Conservation (phyloP, 2,329 filamentous ascomycete genomes). For the Microdochium paspali region DNA sequence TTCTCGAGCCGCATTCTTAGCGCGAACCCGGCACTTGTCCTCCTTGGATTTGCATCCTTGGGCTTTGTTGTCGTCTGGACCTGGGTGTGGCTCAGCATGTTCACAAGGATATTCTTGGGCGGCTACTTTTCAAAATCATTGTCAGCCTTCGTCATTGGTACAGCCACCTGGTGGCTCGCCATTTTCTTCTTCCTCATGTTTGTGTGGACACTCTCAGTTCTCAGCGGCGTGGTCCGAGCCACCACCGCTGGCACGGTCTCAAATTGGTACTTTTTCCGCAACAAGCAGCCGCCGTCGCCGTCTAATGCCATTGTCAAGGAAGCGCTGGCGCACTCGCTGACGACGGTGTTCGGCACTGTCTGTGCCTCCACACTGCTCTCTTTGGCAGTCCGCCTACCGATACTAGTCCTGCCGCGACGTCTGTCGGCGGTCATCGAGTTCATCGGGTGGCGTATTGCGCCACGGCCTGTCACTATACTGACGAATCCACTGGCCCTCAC, state of each 20-base stretch:
- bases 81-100: constrained; percentile 96
- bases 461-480: constrained; percentile 73
- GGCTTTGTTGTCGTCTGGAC: constrained; percentile 76
- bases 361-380: constrained; percentile 78
- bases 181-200: constrained; percentile 88
- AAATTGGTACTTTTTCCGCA: constrained; percentile 98
- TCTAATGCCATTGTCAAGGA: constrained; percentile 76
- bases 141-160: constrained; percentile 66
- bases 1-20: constrained; percentile 83
- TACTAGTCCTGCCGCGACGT: constrained; percentile 73
- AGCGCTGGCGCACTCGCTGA: constrained; percentile 70
- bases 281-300: constrained; percentile 66
- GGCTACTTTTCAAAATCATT: constrained; percentile 64
- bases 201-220: constrained; percentile 84
- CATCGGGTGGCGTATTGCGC: constrained; percentile 70
- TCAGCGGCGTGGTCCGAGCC: constrained; percentile 80
- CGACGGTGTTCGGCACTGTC: constrained; percentile 85
- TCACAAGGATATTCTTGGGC: constrained; percentile 89
- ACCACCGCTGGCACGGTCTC: constrained; percentile 92
- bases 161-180: constrained; percentile 93
- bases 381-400: constrained; percentile 71
- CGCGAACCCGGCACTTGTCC: constrained; percentile 72
- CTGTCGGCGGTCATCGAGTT: constrained; percentile 56
- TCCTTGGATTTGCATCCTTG: constrained; percentile 74
- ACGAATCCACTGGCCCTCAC: constrained; percentile 90